These are phyloP conservation scores for Pisolithus marmoratus DNA, from an alignment of 768 basidiomycete species.

Conservation along the genomic window DNA sequence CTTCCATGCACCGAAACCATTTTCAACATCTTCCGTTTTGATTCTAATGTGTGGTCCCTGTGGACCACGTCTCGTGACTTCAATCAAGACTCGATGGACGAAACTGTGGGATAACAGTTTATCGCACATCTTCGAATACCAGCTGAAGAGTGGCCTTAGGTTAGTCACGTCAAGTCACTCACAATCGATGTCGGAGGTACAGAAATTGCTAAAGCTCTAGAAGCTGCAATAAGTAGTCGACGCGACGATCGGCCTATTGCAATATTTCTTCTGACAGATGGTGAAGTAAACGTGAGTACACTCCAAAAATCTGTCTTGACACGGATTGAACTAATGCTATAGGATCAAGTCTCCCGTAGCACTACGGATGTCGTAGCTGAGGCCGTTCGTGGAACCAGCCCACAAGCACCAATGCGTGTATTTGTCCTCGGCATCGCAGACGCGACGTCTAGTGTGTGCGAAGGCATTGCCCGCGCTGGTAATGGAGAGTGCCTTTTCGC, in stretches of 20 bases:
- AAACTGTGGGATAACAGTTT: conserved; percentile 29
- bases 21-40: conserved; percentile 62
- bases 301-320: background rate
- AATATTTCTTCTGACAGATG: conserved; percentile 58
- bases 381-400: conserved; percentile 29
- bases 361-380: conserved; percentile 16
- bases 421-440: conserved; percentile 57
- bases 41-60: conserved; percentile 20
- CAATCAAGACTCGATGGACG: conserved; percentile 20
- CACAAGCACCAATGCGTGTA: conserved; percentile 37
- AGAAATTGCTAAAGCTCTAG: conserved; percentile 40
- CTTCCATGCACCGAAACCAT: conserved; percentile 36
- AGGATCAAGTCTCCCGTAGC: conserved; percentile 4
- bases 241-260: conserved; percentile 34
- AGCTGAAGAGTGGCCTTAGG: conserved; percentile 27
- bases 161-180: conserved; percentile 35
- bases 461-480: conserved; percentile 49
- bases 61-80: conserved; percentile 35
- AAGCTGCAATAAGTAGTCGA: conserved; percentile 31
- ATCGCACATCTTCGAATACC: background rate
- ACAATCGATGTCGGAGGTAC: conserved; percentile 46
- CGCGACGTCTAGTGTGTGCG: conserved; percentile 47
- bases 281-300: conserved; percentile 31
- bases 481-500: conserved; percentile 48
- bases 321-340: background rate